Percentiles rank a stretch among this genome's conserved stretches.
Evolutionary conservation across 176 grass and related monocot species (phyloP).

Genomic region (Chrysopogon serrulatus): DNA sequence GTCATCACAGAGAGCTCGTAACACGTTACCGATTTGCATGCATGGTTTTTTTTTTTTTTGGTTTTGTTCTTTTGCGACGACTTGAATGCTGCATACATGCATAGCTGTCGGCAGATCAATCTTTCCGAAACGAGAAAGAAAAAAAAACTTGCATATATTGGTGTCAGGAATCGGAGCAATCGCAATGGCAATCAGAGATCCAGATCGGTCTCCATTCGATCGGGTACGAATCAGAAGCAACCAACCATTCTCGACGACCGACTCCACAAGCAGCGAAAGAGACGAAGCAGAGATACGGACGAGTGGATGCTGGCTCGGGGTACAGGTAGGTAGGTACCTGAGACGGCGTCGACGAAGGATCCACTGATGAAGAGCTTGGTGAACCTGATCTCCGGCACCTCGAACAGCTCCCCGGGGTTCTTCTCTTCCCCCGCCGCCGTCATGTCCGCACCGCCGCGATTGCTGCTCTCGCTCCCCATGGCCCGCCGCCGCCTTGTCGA

Average conservation of each 20-base stretch:
- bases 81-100: not conserved
- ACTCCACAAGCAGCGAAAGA: too few species aligned
- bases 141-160: not conserved
- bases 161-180: not conserved
- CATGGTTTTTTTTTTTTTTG: too few species aligned
- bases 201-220: not conserved
- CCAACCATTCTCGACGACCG: not conserved
- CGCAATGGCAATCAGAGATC: not conserved
- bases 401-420: not conserved
- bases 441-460: not conserved
- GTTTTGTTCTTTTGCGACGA: too few species aligned
- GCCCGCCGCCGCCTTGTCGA: not conserved
- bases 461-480: conserved; percentile 28
- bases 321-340: conserved; percentile 13
- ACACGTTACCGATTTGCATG: not conserved
- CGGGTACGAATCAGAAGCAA: not conserved
- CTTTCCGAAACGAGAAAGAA: not conserved
- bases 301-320: accelerated
- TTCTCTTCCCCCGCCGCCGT: not conserved
- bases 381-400: conserved; percentile 51
- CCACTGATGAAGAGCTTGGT: conserved; percentile 72
- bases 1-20: too few species aligned
- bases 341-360: conserved; percentile 48
- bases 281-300: not conserved
- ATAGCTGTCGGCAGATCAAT: not conserved